These are phyloP conservation scores for Gelatoporia subvermispora DNA, from an alignment of 768 basidiomycete species.

Conservation along the genomic window DNA sequence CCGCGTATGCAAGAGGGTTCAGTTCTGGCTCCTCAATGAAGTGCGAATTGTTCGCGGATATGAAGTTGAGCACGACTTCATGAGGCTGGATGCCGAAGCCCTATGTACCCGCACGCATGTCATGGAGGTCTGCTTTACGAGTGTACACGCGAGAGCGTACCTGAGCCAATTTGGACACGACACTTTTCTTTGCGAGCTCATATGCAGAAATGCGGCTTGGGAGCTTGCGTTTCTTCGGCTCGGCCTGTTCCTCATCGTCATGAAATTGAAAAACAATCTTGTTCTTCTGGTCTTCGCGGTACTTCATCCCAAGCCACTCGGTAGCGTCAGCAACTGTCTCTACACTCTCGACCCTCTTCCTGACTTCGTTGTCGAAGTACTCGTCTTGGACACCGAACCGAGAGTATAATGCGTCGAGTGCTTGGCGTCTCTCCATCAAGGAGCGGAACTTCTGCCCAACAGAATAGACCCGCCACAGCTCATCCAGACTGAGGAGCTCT, in stretches of 20 bases:
- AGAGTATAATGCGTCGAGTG: slow-evolving; percentile 58
- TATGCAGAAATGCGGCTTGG: slow-evolving; percentile 84
- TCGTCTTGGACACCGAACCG: slow-evolving; percentile 66
- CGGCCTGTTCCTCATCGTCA: slow-evolving; percentile 53
- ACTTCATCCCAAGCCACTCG: slow-evolving; percentile 87
- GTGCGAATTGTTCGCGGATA: slow-evolving; percentile 52
- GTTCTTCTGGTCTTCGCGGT: slow-evolving; percentile 60
- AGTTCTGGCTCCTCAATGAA: slow-evolving; percentile 80
- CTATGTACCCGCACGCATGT: slow-evolving; percentile 32
- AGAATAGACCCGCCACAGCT: slow-evolving; percentile 89
- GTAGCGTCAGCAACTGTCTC: slow-evolving; percentile 89
- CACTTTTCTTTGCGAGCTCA: slow-evolving; percentile 75
- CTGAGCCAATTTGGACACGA: slow-evolving; percentile 74
- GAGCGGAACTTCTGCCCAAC: slow-evolving; percentile 90
- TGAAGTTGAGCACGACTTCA: slow-evolving; percentile 82
- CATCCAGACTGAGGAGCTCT: slow-evolving; percentile 70
- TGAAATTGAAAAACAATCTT: slow-evolving; percentile 60
- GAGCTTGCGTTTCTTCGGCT: slow-evolving; percentile 64
- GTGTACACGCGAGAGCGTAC: slow-evolving; percentile 38
- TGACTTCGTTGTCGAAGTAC: slow-evolving; percentile 71
- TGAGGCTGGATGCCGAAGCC: slow-evolving; percentile 81
- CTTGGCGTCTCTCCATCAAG: slow-evolving; percentile 66
- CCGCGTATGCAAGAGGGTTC: slow-evolving; percentile 75
- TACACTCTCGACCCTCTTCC: slow-evolving; percentile 66
- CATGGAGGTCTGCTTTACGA: slow-evolving; percentile 2